Base-by-base conservation (phyloP, 2,329 filamentous ascomycete genomes). In the Apiospora malaysiana region DNA sequence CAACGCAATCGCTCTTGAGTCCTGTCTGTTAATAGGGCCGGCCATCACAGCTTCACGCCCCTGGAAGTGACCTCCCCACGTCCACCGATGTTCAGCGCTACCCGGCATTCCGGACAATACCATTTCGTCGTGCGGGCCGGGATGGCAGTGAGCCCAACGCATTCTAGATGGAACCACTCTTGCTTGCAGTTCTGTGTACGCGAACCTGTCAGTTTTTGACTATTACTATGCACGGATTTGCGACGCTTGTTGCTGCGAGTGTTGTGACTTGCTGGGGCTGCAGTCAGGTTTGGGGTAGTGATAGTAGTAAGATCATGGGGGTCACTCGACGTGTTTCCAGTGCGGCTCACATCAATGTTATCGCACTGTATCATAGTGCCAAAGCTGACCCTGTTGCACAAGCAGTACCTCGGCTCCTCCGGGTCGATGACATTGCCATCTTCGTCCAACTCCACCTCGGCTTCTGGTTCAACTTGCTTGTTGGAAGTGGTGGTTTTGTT, bases 341-440 rank as follows among this genome's bases (percentile, higher is more conserved):
- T 71, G 73, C 70, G 69, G 83, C 90, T 88, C 83, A 93, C 91
- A 81, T 93, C 91, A 63, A 89, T 85, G 76, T 94, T 94, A 77
- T 95, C 93, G 81, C 93, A 96, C 72, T 90, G 89, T 78, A 96
- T 93, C 93, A 96, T 96, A 25, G 88, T 90, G 69, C 93, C 93
- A 78, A 91, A 95, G 79, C 92, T 94, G 69, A 96, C 92, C 71
- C 93, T 86, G 75, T 93, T 92, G 81, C 93, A 96, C 70, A 92
- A 81, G 78, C 93, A 96, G 80, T 96, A 96, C 73, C 89, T 85
- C 56, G 91, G 88, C 83, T 96, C 93, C 70, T 94, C 84, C 0
- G 92, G 91, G 77, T 94, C 92, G 77, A 95, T 92, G 37, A 88
- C 82, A 72, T 91, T 91, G 14, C 90, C 90, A 73, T 92, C 90